These are phyloP conservation scores for Chaetoscypha palmicola DNA, from an alignment of 2,329 filamentous ascomycete species.

Conservation along the genomic window DNA sequence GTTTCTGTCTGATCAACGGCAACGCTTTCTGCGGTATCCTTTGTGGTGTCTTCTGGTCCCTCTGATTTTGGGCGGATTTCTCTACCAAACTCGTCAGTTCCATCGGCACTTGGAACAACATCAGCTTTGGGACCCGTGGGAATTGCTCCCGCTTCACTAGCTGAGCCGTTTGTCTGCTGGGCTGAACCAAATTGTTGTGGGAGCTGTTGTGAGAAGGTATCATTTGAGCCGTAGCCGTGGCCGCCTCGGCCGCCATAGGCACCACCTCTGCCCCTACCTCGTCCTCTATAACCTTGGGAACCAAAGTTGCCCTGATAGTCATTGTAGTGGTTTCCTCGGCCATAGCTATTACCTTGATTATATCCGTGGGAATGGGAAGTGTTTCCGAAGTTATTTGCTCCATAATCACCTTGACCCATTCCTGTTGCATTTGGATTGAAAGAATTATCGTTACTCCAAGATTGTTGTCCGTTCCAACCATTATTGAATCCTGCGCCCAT, in stretches of 20 bases:
- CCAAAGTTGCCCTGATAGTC: constrained; percentile 55
- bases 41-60: constrained; percentile 16
- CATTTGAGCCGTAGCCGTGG: constrained; percentile 27
- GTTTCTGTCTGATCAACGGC: background rate
- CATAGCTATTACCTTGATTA: constrained; percentile 74
- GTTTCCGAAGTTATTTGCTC: constrained; percentile 71
- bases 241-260: constrained; percentile 27
- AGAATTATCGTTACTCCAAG: constrained; percentile 86
- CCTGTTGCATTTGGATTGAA: constrained; percentile 74
- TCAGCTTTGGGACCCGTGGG: constrained; percentile 29
- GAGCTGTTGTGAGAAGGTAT: constrained; percentile 26
- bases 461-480: constrained; percentile 75
- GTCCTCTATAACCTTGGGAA: constrained; percentile 42
- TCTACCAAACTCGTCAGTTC: constrained; percentile 33
- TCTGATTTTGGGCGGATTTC: constrained; percentile 28
- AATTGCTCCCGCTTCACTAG: constrained; percentile 27
- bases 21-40: constrained; percentile 5
- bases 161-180: constrained; percentile 23
- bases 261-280: constrained; percentile 34
- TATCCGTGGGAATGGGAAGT: constrained; percentile 53
- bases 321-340: constrained; percentile 62
- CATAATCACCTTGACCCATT: constrained; percentile 76
- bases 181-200: constrained; percentile 24
- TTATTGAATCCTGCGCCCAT: constrained; percentile 58
- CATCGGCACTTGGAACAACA: constrained; percentile 10